Evolutionary conservation across 2,329 filamentous ascomycete species (phyloP).

Genomic region (Cercospora zeae-maydis): DNA sequence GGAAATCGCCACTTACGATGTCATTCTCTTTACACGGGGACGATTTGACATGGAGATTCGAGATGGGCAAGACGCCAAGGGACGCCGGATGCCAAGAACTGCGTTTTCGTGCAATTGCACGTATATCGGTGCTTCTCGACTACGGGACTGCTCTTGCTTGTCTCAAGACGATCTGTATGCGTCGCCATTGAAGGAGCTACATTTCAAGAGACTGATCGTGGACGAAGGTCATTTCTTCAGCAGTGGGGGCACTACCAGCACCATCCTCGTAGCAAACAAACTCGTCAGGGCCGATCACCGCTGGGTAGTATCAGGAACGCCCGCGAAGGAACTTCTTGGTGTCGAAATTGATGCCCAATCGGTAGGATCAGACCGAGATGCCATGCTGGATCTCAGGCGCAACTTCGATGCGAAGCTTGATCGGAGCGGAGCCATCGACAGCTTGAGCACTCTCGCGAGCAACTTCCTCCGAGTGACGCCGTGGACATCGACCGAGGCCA

Average conservation of each 20-base stretch:
- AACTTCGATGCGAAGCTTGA: constrained; percentile 41
- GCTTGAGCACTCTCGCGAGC: constrained; percentile 59
- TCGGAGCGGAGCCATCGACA: constrained; percentile 51
- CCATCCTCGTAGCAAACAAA: constrained; percentile 52
- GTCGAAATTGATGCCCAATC: constrained; percentile 57
- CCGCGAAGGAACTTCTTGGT: constrained; percentile 77
- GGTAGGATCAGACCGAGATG: constrained; percentile 16
- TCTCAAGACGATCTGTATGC: constrained; percentile 44
- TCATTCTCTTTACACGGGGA: constrained; percentile 72
- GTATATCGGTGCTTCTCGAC: constrained; percentile 45
- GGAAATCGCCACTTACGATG: constrained; percentile 64
- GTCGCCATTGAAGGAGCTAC: constrained; percentile 65
- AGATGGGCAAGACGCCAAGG: constrained; percentile 47
- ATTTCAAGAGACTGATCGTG: constrained; percentile 84
- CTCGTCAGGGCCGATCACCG: constrained; percentile 62
- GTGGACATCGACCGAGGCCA: constrained; percentile 65
- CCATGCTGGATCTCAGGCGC: constrained; percentile 41
- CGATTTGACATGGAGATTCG: constrained; percentile 67
- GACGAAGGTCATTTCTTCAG: constrained; percentile 89
- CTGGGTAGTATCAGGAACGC: constrained; percentile 90
- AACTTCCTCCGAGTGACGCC: constrained; percentile 74
- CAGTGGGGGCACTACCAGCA: constrained; percentile 62
- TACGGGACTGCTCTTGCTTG: constrained; percentile 46
- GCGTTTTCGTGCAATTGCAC: constrained; percentile 37
- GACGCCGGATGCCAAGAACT: constrained; percentile 37